A percentile compares a stretch with the other conserved stretches of the same genome.
phyloP scores from a whole-genome alignment of 306 rosid genomes.

The Casuarina equisetifolia region DNA sequence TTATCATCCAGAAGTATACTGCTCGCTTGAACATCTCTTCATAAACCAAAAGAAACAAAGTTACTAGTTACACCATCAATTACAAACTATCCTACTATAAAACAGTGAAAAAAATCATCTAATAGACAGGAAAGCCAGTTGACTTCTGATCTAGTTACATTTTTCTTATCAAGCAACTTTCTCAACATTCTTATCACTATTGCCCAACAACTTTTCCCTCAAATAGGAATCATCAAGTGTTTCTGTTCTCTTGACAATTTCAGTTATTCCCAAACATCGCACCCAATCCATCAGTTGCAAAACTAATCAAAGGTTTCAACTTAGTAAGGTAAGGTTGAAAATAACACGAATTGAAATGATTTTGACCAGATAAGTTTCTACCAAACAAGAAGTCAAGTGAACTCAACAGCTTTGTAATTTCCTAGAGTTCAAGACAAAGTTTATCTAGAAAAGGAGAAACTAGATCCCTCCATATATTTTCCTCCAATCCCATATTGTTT shows the following conservation, averaged over 20 bases:
- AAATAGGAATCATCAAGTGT: not conserved
- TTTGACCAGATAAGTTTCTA: not conserved
- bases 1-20: conserved; percentile 94
- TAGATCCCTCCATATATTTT: not conserved
- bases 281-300: not conserved
- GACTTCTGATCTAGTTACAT: not conserved
- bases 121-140: not conserved
- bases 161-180: not conserved
- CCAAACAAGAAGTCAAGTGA: not conserved
- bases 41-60: conserved; percentile 31
- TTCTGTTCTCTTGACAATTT: not conserved
- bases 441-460: not conserved
- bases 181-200: not conserved
- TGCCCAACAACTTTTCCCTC: not conserved
- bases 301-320: not conserved
- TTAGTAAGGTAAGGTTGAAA: not conserved
- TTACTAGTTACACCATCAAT: conserved; percentile 27
- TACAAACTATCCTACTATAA: not conserved
- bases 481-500: not conserved
- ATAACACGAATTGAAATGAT: not conserved
- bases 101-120: not conserved
- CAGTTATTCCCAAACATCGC: not conserved
- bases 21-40: conserved; percentile 93
- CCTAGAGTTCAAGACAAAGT: not conserved
- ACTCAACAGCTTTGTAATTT: not conserved